Evolutionary conservation across 345 rosid genomes (phyloP).

Genomic region (Pelargonium nanum): DNA sequence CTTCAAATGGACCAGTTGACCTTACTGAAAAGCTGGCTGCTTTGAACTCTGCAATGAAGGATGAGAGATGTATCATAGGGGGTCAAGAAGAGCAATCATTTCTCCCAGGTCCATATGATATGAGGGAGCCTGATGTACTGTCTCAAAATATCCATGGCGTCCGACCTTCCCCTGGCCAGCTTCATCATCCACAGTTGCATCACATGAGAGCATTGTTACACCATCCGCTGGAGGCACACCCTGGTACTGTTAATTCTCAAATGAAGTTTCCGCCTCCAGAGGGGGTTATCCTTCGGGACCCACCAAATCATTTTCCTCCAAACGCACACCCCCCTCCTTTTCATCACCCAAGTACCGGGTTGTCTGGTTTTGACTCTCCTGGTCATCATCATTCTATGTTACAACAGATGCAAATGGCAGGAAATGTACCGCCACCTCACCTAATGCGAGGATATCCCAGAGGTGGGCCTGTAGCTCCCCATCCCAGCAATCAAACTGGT

Average conservation of each 20-base stretch:
- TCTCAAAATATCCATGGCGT: constrained; percentile 24
- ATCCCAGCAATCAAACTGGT: constrained; percentile 49
- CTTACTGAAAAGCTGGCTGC: constrained; percentile 55
- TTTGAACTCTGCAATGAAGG: constrained; percentile 43
- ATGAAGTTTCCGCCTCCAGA: constrained; percentile 51
- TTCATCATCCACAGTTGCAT: constrained; percentile 44
- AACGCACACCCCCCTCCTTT: constrained; percentile 55
- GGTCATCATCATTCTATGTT: constrained; percentile 36
- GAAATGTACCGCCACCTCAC: constrained; percentile 50
- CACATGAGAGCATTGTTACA: constrained; percentile 40
- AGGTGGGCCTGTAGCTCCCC: constrained; percentile 33
- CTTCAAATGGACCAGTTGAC: constrained; percentile 30
- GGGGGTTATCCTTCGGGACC: constrained; percentile 43
- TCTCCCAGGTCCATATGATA: constrained; percentile 41
- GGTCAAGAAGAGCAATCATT: constrained; percentile 45
- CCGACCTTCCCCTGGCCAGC: constrained; percentile 42
- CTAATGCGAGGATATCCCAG: constrained; percentile 46
- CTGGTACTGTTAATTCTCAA: constrained; percentile 44
- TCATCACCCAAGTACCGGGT: constrained; percentile 39
- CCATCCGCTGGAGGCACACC: constrained; percentile 51
- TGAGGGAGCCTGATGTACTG: constrained; percentile 36
- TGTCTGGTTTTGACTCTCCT: constrained; percentile 52
- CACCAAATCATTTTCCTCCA: constrained; percentile 41
- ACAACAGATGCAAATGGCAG: constrained; percentile 60
- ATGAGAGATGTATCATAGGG: constrained; percentile 31